Base-by-base conservation (phyloP, 164 flowering plant genomes). In the Stephania japonica region DNA sequence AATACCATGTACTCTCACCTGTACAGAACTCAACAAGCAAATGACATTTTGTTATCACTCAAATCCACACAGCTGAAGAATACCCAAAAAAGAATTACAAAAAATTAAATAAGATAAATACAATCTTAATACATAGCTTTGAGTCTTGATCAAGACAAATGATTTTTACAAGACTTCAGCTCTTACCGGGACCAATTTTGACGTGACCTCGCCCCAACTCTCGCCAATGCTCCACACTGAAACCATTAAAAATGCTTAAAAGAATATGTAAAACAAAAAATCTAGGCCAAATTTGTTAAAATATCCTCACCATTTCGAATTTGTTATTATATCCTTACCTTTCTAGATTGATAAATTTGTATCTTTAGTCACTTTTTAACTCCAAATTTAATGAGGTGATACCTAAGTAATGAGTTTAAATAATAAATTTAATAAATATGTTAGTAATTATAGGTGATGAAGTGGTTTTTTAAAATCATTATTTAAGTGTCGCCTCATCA, bases 191-290 rank as follows among this genome's bases (percentile, higher is more conserved):
- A 49, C 32, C 75, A 80, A 53, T 8, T 78, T 76, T 44, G 50
- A 44, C 73, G 67, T 72, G 19, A 75, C 56, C 23, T 26, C 62
- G 44, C 78, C 70, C 82, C 82, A 80, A 44, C 76, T 42, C 13
- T 65, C 78, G n/a, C 80, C 82, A 59, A n/a, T 32, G 19, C 73
- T 75, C 80, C 80, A 80, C 8, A 26, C 82, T 77, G 70, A 14
- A 68, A 42, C 19, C 38, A 44, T 11, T 38, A 14, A 49, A 72
- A 10, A 68, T 4, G 65, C 47, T 63, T 18, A 72, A 7, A 26
- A 64, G 42, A 7, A 25, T 1, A 42, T 2, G 42, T 6, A 42
- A 72, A 44, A 16, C n/a, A n/a, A n/a, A n/a, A n/a, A n/a, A n/a
- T n/a, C n/a, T n/a, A n/a, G n/a, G n/a, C n/a, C n/a, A 1, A 75